Percentiles rank a stretch among this genome's conserved stretches.
phyloP scores from a whole-genome alignment of 176 grass and related monocot species.

The Musa itinerans region DNA sequence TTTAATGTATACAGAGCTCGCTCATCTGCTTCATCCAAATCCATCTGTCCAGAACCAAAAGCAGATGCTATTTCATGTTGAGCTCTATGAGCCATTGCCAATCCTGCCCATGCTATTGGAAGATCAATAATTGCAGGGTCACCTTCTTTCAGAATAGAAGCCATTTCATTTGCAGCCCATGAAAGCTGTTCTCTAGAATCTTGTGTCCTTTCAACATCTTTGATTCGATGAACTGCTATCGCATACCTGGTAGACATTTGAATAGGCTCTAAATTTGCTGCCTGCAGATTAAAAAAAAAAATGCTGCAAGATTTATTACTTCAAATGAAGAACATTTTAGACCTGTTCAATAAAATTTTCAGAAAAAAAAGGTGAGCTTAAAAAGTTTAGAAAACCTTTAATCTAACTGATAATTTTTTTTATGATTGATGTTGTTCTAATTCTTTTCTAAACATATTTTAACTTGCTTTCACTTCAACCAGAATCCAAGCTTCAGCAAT shows the following conservation, averaged over 20 bases:
- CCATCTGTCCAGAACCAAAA: slow-evolving; percentile 40
- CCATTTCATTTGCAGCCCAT: slow-evolving; percentile 92
- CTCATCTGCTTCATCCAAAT: slow-evolving; percentile 64
- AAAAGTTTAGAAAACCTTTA: no score
- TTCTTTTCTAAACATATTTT: background rate
- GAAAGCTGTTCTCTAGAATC: slow-evolving; percentile 70
- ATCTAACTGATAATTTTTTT: no score
- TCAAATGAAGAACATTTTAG: no score
- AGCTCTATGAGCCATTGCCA: slow-evolving; percentile 79
- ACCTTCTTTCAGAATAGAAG: slow-evolving; percentile 85
- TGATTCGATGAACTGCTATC: slow-evolving; percentile 89
- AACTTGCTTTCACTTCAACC: background rate
- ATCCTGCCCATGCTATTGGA: slow-evolving; percentile 86
- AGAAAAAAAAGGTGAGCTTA: background rate
- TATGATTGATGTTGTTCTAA: no score
- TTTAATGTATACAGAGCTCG: slow-evolving; percentile 76
- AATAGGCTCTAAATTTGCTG: slow-evolving; percentile 84
- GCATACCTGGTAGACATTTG: slow-evolving; percentile 93
- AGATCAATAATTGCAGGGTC: slow-evolving; percentile 70
- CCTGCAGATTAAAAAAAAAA: slow-evolving; percentile 28
- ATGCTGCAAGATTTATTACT: background rate
- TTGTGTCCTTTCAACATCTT: slow-evolving; percentile 72
- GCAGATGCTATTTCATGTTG: slow-evolving; percentile 82
- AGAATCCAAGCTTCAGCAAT: background rate
- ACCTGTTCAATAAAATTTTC: no score